Percentiles rank a stretch among this genome's conserved stretches.
These are phyloP conservation scores for Coemansia sp. DNA, from an alignment of 371 early-diverging fungal genomes.

Conservation along the genomic window DNA sequence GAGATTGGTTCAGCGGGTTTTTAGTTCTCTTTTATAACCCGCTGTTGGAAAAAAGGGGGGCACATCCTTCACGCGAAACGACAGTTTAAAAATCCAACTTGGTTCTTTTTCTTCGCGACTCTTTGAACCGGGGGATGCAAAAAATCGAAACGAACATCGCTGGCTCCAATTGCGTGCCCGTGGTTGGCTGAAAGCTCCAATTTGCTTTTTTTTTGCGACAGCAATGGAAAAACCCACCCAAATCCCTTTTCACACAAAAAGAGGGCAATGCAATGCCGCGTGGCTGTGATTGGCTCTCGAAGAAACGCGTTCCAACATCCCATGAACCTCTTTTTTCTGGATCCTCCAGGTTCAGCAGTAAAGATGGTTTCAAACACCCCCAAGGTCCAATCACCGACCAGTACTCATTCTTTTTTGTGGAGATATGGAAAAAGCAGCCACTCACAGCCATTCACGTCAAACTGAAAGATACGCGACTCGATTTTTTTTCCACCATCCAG, in stretches of 20 bases:
- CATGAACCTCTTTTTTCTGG: too few relatives aligned
- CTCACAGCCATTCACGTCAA: too few relatives aligned
- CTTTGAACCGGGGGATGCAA: background rate
- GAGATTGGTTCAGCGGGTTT: background rate
- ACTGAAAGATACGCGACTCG: background rate
- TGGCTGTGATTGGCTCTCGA: background rate
- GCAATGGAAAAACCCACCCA: background rate
- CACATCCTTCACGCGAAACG: background rate
- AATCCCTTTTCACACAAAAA: background rate
- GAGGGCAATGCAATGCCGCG: background rate
- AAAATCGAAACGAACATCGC: slow-evolving; percentile 4
- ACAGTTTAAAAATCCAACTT: background rate
- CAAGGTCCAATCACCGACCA: too few relatives aligned
- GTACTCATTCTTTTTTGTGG: too few relatives aligned
- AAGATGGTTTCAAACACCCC: too few relatives aligned
- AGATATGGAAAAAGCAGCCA: too few relatives aligned
- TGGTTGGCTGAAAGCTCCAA: slow-evolving; percentile 1
- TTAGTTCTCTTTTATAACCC: slow-evolving; percentile 2
- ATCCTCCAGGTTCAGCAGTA: too few relatives aligned
- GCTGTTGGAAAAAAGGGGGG: background rate
- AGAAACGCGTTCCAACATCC: background rate
- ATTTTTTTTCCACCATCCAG: background rate
- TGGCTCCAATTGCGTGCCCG: background rate
- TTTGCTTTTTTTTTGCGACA: background rate
- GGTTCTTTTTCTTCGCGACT: background rate